These are phyloP conservation scores for Cytospora paraplurivora DNA, from an alignment of 2,329 filamentous ascomycete species.

Conservation along the genomic window DNA sequence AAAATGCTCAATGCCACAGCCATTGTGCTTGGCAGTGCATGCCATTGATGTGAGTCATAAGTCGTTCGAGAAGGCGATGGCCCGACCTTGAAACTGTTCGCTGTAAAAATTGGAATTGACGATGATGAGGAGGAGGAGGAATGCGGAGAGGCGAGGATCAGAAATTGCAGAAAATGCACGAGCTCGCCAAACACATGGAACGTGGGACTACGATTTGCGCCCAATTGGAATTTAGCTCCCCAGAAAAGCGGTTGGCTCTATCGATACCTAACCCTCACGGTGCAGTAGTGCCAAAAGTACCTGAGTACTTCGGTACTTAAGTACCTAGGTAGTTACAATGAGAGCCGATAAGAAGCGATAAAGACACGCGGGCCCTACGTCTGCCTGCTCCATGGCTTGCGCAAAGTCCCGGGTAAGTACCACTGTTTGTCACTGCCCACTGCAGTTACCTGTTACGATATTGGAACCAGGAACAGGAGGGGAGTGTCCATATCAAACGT, in stretches of 20 bases:
- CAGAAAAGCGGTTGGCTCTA: background rate
- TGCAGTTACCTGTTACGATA: conserved; percentile 6
- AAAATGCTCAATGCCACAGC: conserved; percentile 9
- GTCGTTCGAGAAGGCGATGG: background rate
- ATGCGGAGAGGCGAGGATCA: background rate
- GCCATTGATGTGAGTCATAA: background rate
- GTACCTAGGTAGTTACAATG: too few species aligned
- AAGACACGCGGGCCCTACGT: background rate
- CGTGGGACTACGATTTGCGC: background rate
- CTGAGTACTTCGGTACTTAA: too few species aligned
- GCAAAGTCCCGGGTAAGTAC: conserved; percentile 15
- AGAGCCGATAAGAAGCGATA: too few species aligned
- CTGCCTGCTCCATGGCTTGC: background rate
- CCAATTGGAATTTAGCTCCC: background rate
- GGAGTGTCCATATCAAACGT: conserved; percentile 12
- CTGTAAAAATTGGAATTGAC: background rate
- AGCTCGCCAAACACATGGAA: background rate
- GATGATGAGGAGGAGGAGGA: background rate
- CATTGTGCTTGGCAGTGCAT: conserved; percentile 2
- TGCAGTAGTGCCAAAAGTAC: too few species aligned
- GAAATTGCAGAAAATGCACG: background rate
- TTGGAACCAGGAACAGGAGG: conserved; percentile 4
- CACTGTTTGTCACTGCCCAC: conserved; percentile 8
- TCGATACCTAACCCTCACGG: background rate
- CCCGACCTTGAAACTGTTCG: background rate